Base-by-base conservation (phyloP, 768 basidiomycete species). In the Mycena rosella region DNA sequence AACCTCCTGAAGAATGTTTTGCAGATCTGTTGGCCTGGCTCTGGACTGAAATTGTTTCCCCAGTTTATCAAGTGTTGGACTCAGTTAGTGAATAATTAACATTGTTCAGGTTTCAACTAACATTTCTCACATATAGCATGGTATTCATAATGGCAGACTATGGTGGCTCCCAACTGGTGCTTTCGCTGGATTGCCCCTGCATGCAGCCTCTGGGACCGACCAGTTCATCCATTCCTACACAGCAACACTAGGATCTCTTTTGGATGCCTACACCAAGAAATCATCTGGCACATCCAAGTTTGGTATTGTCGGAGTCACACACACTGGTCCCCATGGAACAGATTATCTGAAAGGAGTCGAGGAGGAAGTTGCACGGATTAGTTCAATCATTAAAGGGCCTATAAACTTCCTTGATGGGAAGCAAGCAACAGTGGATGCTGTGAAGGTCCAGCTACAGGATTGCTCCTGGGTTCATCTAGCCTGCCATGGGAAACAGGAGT, bases 11-110 rank as follows among this genome's bases (percentile, higher is more conserved):
- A 13, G 36, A 61, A 7, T 26, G 13, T 22, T 70, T 66, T 32
- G 26, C 49, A 15, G 54, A 52, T 24, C 54, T 70, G 36, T 38
- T 70, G 27, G 29, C 51, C 26, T 70, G 69, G 64, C 57, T 70
- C 13, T 56, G 53, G 52, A 56, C 34, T 38, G 24, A 42, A 30
- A 56, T 70, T 22, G 64, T 56, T 20, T 15, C 32, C 20, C 69
- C 69, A 14, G 64, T 70, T 32, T 65, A 65, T 40, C 26, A 66
- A 22, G 47, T 32, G 29, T 49, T 70, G 22, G n/a, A 30, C 24
- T 36, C 29, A 20, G 68, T 65, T n/a, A 49, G 64, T 60, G 38
- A 3, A 54, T 45, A 38, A 6, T 13, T 34, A 13, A 34, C 6
- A 34, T 34, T 38, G 8, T 17, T 17, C 32, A 34, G 32, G 32